Percentiles rank a stretch among this genome's conserved stretches.
These are phyloP conservation scores for Cryptomeria japonica DNA, from an alignment of 75 land plant genomes.

Conservation along the genomic window DNA sequence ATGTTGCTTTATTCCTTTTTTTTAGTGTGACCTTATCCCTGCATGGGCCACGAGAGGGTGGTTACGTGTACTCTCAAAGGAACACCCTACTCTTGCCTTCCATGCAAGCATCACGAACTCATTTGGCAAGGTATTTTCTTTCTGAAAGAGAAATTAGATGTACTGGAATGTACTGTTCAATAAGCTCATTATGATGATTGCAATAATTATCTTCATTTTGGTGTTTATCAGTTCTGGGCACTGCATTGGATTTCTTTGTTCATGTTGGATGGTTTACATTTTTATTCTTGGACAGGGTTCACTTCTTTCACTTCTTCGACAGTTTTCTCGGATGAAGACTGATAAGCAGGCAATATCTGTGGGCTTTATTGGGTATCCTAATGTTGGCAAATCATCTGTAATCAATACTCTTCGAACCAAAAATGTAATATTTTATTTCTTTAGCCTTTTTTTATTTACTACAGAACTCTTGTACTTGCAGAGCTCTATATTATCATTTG, in stretches of 20 bases:
- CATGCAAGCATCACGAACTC: slow-evolving; percentile 97
- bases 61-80: slow-evolving; percentile 83
- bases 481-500: background rate
- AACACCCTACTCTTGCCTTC: slow-evolving; percentile 96
- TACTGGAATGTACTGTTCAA: background rate
- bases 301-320: slow-evolving; percentile 87
- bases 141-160: background rate
- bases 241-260: background rate
- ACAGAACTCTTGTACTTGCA: background rate
- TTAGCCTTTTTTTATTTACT: background rate
- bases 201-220: background rate
- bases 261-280: background rate
- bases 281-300: slow-evolving; percentile 66
- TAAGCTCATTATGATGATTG: background rate
- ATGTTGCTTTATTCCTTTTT: background rate
- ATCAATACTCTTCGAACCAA: slow-evolving; percentile 94
- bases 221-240: background rate
- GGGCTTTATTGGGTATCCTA: slow-evolving; percentile 90
- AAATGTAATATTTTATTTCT: slow-evolving; percentile 44
- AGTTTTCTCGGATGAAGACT: slow-evolving; percentile 87
- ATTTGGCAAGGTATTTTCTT: slow-evolving; percentile 77
- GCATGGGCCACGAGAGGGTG: slow-evolving; percentile 99
- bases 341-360: slow-evolving; percentile 99
- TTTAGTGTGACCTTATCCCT: slow-evolving; percentile 94
- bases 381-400: slow-evolving; percentile 98